Conservation (phyloP, 2,329 filamentous ascomycete species). For the Fusarium sulawesiense region DNA sequence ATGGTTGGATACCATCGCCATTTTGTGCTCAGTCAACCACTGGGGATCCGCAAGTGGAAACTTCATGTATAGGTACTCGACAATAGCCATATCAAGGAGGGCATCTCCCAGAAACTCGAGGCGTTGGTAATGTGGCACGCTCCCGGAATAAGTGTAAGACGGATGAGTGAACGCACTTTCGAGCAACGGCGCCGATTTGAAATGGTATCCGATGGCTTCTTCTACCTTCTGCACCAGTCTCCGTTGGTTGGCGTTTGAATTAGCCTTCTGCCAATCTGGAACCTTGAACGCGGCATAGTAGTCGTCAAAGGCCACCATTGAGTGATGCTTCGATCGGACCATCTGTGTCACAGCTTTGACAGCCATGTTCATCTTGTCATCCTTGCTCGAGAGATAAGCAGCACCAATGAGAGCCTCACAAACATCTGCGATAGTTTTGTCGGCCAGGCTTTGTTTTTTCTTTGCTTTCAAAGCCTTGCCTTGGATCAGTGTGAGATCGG, state of each 20-base stretch:
- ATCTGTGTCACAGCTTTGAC: constrained; percentile 74
- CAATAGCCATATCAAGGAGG: constrained; percentile 84
- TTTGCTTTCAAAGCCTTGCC: constrained; percentile 70
- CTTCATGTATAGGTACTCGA: constrained; percentile 82
- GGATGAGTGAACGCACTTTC: constrained; percentile 90
- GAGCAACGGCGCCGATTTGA: constrained; percentile 79
- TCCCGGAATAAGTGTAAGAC: constrained; percentile 79
- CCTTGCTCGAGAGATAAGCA: constrained; percentile 67
- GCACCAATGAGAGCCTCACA: constrained; percentile 95
- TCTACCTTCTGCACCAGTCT: constrained; percentile 75
- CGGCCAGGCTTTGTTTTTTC: constrained; percentile 74
- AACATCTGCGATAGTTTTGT: constrained; percentile 94
- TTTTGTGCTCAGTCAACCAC: constrained; percentile 98
- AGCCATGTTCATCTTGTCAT: constrained; percentile 65
- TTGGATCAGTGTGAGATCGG: constrained; percentile 76
- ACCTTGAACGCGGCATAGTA: constrained; percentile 77
- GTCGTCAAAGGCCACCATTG: constrained; percentile 75
- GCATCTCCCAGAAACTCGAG: constrained; percentile 94
- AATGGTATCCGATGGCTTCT: constrained; percentile 67
- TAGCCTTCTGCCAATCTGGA: constrained; percentile 76
- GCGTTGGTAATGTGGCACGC: constrained; percentile 85
- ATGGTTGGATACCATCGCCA: constrained; percentile 98
- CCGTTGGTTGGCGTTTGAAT: constrained; percentile 72
- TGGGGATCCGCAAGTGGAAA: constrained; percentile 88
- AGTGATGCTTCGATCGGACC: constrained; percentile 76